phyloP scores from a whole-genome alignment of 345 rosid genomes.

The Hibiscus trionum region DNA sequence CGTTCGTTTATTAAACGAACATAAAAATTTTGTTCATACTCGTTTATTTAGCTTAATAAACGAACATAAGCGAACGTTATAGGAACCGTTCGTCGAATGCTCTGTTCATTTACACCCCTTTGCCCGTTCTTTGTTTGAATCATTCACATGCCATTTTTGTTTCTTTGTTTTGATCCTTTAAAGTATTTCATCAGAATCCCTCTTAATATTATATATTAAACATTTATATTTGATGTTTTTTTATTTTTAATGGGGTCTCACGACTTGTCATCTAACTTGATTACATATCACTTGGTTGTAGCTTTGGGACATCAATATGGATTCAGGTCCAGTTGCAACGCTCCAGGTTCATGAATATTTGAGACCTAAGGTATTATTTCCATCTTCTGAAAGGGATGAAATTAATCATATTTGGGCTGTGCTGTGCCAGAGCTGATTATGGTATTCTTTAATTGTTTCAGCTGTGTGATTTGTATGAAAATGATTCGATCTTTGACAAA shows the following conservation, averaged over 20 bases:
- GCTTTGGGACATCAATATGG: constrained; percentile 99
- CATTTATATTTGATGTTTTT: neutral
- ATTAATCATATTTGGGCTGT: neutral
- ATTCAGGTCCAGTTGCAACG: constrained; percentile 88
- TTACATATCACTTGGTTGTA: constrained; percentile 16
- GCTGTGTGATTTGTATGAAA: constrained; percentile 97
- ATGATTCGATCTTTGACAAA: constrained; percentile 96
- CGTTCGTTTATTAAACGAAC: too few relatives aligned
- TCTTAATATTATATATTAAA: neutral
- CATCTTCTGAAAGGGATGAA: neutral
- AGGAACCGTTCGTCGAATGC: too few relatives aligned
- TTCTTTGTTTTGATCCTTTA: neutral
- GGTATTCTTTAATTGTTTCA: constrained; percentile 26
- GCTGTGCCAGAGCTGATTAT: constrained; percentile 12
- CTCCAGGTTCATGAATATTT: constrained; percentile 92
- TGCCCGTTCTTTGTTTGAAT: neutral
- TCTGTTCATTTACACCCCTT: neutral
- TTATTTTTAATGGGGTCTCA: neutral
- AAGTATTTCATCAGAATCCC: neutral
- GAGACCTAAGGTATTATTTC: constrained; percentile 66
- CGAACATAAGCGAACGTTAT: too few relatives aligned
- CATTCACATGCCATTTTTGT: neutral
- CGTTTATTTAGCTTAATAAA: too few relatives aligned
- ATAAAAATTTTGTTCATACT: too few relatives aligned
- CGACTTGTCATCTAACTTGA: constrained; percentile 10